Percentiles rank a stretch among this genome's conserved stretches.
Evolutionary conservation across 208 protist species (phyloP).

Genomic region (Crithidia sp.): DNA sequence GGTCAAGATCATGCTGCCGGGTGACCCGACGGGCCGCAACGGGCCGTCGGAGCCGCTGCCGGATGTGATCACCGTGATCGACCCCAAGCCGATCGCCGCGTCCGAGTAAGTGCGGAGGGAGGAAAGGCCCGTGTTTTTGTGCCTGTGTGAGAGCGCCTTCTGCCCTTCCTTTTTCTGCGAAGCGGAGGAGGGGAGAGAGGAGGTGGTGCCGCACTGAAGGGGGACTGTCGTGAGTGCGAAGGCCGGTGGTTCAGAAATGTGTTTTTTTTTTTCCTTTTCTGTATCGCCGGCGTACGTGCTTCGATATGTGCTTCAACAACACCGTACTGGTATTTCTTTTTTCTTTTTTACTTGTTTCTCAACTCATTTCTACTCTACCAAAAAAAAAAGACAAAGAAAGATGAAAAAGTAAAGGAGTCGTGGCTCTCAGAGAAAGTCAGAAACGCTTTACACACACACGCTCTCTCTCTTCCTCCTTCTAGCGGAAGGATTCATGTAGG

Average conservation of each 20-base stretch:
- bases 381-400: neutral
- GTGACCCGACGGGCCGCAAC: conserved; percentile 80
- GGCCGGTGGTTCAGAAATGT: neutral
- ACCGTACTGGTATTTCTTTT: conserved; percentile 30
- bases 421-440: neutral
- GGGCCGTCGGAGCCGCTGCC: conserved; percentile 67
- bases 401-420: neutral
- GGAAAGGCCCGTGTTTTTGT: neutral
- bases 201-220: no score
- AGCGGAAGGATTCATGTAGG: no score
- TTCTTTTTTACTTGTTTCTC: conserved; percentile 26
- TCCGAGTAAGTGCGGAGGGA: conserved; percentile 21
- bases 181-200: neutral
- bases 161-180: neutral
- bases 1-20: conserved; percentile 99
- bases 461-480: neutral
- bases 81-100: conserved; percentile 63
- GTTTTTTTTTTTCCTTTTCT: neutral
- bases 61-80: conserved; percentile 83
- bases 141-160: neutral
- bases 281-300: neutral
- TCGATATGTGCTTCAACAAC: neutral
- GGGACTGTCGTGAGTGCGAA: neutral
- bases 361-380: conserved; percentile 10
- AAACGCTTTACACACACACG: neutral